A percentile compares a stretch with the other conserved stretches of the same genome.
Conservation (phyloP, 805 yeast species). For the Danielia reshetovae region DNA sequence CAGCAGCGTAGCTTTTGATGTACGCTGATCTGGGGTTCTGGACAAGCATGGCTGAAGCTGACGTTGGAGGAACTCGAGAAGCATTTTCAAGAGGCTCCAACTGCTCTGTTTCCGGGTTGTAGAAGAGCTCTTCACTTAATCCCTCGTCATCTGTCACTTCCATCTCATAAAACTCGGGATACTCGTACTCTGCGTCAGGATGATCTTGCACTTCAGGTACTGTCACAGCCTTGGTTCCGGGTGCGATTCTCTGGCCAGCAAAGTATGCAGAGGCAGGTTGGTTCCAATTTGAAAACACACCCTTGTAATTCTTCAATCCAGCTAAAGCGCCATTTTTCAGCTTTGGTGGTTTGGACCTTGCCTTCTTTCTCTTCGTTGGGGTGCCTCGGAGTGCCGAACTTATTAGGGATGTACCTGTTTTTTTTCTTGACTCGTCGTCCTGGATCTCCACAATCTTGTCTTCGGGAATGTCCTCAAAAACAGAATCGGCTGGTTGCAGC, state of each 20-base stretch:
- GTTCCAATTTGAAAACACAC: conserved; percentile 30
- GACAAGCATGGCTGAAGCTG: conserved; percentile 1
- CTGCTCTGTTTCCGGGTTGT: conserved; percentile 30
- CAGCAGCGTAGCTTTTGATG: no score
- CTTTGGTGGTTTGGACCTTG: neutral
- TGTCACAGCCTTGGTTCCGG: neutral
- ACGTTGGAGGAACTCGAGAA: conserved; percentile 21
- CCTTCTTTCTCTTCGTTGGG: neutral
- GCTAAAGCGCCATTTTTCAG: neutral
- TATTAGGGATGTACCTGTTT: no score
- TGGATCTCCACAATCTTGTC: conserved; percentile 9
- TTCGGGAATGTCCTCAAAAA: neutral
- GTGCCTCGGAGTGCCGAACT: neutral
- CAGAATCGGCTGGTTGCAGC: neutral
- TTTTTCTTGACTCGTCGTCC: no score
- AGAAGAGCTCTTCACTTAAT: conserved; percentile 24
- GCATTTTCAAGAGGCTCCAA: conserved; percentile 20
- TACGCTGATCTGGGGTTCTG: no score
- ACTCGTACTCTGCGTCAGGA: neutral
- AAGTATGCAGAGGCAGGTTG: conserved; percentile 15
- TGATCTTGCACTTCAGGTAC: neutral
- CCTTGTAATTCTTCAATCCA: conserved; percentile 15
- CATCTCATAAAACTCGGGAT: conserved; percentile 23
- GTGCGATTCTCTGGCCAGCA: conserved; percentile 1
- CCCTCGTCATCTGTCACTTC: conserved; percentile 25